Evolutionary conservation across 768 basidiomycete species (phyloP), one percentile per base, ranked within the genome.

Genomic region (Rhodosporidiobolus sp.): DNA sequence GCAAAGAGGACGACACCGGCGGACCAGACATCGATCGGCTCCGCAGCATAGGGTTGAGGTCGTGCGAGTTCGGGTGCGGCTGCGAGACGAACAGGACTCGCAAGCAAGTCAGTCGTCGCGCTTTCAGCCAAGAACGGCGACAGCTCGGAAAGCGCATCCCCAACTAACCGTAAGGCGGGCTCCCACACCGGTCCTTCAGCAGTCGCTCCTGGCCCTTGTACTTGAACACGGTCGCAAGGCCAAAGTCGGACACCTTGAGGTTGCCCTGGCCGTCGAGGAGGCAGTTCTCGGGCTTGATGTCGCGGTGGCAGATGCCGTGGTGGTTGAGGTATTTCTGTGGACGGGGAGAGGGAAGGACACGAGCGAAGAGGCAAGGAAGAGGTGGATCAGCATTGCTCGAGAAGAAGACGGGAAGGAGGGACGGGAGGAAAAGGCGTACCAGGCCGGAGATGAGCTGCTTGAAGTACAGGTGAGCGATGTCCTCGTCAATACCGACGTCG

Each of bases 11-110:
- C 95, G 35, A 98, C 90, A 1, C 96, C 96, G 53, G 91, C 86
- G 0, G 93, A 93, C 96, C 96, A 99, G 16, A 92, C 88, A 79
- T 99, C 96, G 32, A 98, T 86, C 0, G 96, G 94, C 69, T 96
- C 92, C 3, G 94, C 96, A 22, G 87, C 81, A 81, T 98, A 99
- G 0, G 90, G 86, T 17, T 80, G 83, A 7, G 87, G 83, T 7
- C 82, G 83, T 48, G 88, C 88, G 45, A 95, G 81, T 84, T 97
- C 94, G 0, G 94, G 94, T 0, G 94, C 94, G 22, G 95, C 89
- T 75, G 50, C 30, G 50, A 38, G 22, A 6, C 4, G 24, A n/a
- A n/a, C n/a, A 24, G 22, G 14, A 53, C 9, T n/a, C 24, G n/a
- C 6, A 14, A 26, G 26, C 9, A n/a, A 19, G 50, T 6, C 26